A percentile compares a stretch with the other conserved stretches of the same genome.
These are phyloP conservation scores for Colletotrichum paranaense DNA, from an alignment of 2,329 filamentous ascomycete species.

Conservation along the genomic window DNA sequence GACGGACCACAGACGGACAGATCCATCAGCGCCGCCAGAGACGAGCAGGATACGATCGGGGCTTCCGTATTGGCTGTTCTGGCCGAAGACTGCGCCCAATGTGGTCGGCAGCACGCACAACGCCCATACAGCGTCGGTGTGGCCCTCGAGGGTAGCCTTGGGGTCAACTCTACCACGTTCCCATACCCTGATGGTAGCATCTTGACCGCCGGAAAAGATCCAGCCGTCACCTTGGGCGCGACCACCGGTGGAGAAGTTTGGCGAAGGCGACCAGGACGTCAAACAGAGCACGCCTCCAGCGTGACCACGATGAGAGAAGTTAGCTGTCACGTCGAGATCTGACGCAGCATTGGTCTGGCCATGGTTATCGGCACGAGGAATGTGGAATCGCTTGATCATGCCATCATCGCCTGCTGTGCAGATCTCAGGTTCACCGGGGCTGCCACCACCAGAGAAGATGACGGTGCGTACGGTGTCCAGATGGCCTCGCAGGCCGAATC, in stretches of 20 bases:
- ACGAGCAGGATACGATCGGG: slow-evolving; percentile 90
- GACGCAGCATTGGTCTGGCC: slow-evolving; percentile 64
- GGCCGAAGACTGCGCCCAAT: slow-evolving; percentile 83
- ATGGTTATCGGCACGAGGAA: slow-evolving; percentile 80
- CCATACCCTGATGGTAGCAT: slow-evolving; percentile 94
- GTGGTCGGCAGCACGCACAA: slow-evolving; percentile 92
- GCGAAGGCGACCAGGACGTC: slow-evolving; percentile 86
- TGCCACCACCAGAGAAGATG: slow-evolving; percentile 96
- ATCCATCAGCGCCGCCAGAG: slow-evolving; percentile 91
- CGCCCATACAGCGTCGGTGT: slow-evolving; percentile 96
- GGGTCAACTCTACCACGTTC: slow-evolving; percentile 94
- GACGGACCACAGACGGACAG: slow-evolving; percentile 93
- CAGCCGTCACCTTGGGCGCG: slow-evolving; percentile 92
- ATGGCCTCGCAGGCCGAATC: slow-evolving; percentile 91
- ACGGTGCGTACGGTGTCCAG: slow-evolving; percentile 93
- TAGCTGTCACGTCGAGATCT: slow-evolving; percentile 91
- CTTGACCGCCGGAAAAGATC: slow-evolving; percentile 98
- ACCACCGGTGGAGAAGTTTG: slow-evolving; percentile 89
- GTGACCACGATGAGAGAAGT: slow-evolving; percentile 96
- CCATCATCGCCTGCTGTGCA: slow-evolving; percentile 97
- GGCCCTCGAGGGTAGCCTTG: slow-evolving; percentile 92
- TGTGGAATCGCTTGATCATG: slow-evolving; percentile 95
- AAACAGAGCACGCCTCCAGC: slow-evolving; percentile 89
- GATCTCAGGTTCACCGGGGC: slow-evolving; percentile 94
- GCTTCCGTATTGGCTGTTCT: slow-evolving; percentile 78